Evolutionary conservation across 2,329 filamentous ascomycete genomes (phyloP).

Genomic region (Trichophyton schoenleinii): DNA sequence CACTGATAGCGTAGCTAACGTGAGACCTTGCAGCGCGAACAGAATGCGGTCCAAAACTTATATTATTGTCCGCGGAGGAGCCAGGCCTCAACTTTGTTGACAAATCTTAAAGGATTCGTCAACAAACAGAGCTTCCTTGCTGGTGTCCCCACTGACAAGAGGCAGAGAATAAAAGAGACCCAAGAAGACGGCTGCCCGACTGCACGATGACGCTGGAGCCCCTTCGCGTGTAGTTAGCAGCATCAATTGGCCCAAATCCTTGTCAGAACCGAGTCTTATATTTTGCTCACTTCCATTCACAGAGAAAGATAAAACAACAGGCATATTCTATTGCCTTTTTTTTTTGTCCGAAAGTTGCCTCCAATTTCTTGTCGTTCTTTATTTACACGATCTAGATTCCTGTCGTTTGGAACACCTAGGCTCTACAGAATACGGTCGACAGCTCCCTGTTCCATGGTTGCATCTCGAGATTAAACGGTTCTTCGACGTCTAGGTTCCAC

Average conservation of each 20-base stretch:
- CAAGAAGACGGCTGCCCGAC: neutral
- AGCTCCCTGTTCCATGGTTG: neutral
- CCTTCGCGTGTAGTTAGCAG: neutral
- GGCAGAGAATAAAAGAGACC: neutral
- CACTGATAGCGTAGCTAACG: neutral
- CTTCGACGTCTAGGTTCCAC: neutral
- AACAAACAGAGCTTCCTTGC: neutral
- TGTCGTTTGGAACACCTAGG: neutral
- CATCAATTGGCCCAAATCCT: neutral
- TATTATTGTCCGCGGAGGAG: neutral
- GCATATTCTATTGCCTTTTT: neutral
- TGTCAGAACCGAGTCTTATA: neutral
- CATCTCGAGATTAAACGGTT: neutral
- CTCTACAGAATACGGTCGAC: neutral
- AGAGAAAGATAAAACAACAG: neutral
- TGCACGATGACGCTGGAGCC: constrained; percentile 2
- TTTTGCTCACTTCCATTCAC: neutral
- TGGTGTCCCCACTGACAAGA: neutral
- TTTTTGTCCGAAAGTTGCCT: neutral
- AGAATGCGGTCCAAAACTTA: neutral
- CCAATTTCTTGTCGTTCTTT: neutral
- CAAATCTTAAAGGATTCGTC: neutral
- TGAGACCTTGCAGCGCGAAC: neutral
- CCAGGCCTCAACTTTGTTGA: neutral
- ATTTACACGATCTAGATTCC: neutral